These are phyloP conservation scores for Nyssa sinensis DNA, from an alignment of 148 eudicot species.

Conservation along the genomic window DNA sequence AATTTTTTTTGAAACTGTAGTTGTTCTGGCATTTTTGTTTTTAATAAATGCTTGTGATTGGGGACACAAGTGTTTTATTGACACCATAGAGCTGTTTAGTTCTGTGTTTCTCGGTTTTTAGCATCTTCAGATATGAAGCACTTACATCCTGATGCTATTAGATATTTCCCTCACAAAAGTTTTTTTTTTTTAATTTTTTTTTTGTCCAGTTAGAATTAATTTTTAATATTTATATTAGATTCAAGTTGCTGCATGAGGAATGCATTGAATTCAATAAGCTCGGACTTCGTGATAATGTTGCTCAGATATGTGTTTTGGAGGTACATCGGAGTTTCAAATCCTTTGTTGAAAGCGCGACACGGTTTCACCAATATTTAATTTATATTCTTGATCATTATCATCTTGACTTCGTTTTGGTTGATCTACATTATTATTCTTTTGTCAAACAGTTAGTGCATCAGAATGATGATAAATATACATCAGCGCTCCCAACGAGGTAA, in stretches of 20 bases:
- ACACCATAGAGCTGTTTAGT: slow-evolving; percentile 5
- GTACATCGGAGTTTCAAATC: slow-evolving; percentile 35
- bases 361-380: not conserved
- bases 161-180: not conserved
- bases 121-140: not conserved
- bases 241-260: slow-evolving; percentile 85
- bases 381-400: not conserved
- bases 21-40: too few species aligned
- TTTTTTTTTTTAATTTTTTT: slow-evolving; percentile 4
- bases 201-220: slow-evolving; percentile 13
- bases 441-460: slow-evolving; percentile 48
- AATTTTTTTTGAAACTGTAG: too few species aligned
- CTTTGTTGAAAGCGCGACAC: not conserved
- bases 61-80: slow-evolving; percentile 3
- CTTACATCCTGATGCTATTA: slow-evolving; percentile 6
- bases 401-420: slow-evolving; percentile 11
- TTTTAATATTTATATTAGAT: slow-evolving; percentile 37
- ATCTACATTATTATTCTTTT: slow-evolving; percentile 3
- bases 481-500: slow-evolving; percentile 48
- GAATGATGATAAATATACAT: slow-evolving; percentile 21
- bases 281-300: slow-evolving; percentile 95
- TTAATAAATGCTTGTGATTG: too few species aligned
- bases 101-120: not conserved
- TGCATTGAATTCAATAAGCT: slow-evolving; percentile 75
- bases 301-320: slow-evolving; percentile 97